A percentile compares a stretch with the other conserved stretches of the same genome.
Evolutionary conservation across 176 grass and related monocot genomes (phyloP).

Genomic region (Chloris gayana): DNA sequence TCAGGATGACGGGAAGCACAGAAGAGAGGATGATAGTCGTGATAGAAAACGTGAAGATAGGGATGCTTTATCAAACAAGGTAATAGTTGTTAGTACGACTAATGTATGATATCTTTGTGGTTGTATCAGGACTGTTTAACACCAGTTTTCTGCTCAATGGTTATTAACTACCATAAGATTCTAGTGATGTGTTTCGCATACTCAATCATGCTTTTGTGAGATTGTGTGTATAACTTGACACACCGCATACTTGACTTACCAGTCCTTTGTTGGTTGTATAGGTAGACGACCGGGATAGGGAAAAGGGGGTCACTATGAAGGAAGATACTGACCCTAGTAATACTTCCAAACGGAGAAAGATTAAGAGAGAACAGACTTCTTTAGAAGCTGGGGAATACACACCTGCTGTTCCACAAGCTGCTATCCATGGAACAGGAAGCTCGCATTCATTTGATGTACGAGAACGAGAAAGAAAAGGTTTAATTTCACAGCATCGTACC

Average conservation of each 20-base stretch:
- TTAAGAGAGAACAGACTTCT: conserved; percentile 74
- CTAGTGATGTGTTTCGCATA: not conserved
- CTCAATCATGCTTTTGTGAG: conserved; percentile 5
- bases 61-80: conserved; percentile 76
- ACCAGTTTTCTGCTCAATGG: not conserved
- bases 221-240: conserved; percentile 5
- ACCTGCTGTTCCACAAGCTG: conserved; percentile 61
- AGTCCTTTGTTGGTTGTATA: conserved; percentile 40
- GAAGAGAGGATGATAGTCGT: conserved; percentile 83
- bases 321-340: conserved; percentile 77
- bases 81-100: conserved; percentile 36
- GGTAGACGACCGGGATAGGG: conserved; percentile 87
- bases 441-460: conserved; percentile 58
- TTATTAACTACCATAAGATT: conserved; percentile 1
- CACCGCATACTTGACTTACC: conserved; percentile 22
- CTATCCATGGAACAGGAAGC: conserved; percentile 47
- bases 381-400: conserved; percentile 82
- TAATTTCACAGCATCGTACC: conserved; percentile 63
- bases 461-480: conserved; percentile 87
- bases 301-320: conserved; percentile 68
- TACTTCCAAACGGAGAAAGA: conserved; percentile 73
- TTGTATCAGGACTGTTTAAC: conserved; percentile 16
- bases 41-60: conserved; percentile 92
- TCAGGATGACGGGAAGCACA: conserved; percentile 81
- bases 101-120: conserved; percentile 13